Percentiles rank a stretch among this genome's conserved stretches.
These are phyloP conservation scores for Elsinoe ampelina DNA, from an alignment of 2,329 filamentous ascomycete species.

Conservation along the genomic window DNA sequence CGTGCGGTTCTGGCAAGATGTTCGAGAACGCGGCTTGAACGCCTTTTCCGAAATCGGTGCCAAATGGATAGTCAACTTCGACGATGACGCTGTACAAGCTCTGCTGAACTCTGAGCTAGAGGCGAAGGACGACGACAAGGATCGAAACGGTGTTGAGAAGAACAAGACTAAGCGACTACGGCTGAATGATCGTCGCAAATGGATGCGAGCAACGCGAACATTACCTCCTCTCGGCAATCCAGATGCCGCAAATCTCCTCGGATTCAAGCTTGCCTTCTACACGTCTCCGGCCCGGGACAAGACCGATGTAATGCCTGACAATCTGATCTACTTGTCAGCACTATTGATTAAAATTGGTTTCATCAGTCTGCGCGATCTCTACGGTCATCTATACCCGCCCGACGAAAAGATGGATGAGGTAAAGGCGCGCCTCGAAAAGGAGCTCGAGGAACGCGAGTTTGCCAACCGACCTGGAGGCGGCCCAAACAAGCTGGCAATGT, in stretches of 20 bases:
- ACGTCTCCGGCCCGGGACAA: constrained; percentile 67
- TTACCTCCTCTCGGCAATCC: constrained; percentile 78
- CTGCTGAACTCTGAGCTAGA: constrained; percentile 23
- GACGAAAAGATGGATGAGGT: constrained; percentile 76
- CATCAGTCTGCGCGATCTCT: constrained; percentile 82
- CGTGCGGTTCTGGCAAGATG: constrained; percentile 67
- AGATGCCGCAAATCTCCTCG: constrained; percentile 86
- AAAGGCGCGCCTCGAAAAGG: constrained; percentile 59
- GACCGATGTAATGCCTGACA: constrained; percentile 73
- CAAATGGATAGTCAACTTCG: constrained; percentile 53
- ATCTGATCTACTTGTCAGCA: constrained; percentile 83
- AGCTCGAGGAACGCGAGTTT: constrained; percentile 69
- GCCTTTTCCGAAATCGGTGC: constrained; percentile 87
- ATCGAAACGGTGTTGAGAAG: constrained; percentile 29
- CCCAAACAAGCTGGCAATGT: constrained; percentile 76
- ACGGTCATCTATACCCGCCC: constrained; percentile 78
- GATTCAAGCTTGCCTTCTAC: constrained; percentile 96
- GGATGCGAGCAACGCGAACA: constrained; percentile 73
- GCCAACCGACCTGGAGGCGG: constrained; percentile 59
- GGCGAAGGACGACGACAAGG: constrained; percentile 27
- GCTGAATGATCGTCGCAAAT: constrained; percentile 53
- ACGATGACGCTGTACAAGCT: constrained; percentile 34
- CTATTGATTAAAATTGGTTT: constrained; percentile 96
- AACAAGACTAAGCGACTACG: constrained; percentile 35
- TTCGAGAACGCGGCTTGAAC: constrained; percentile 64